These are phyloP conservation scores for Hygrocybe coccinea DNA, from an alignment of 768 basidiomycete species.

Conservation along the genomic window DNA sequence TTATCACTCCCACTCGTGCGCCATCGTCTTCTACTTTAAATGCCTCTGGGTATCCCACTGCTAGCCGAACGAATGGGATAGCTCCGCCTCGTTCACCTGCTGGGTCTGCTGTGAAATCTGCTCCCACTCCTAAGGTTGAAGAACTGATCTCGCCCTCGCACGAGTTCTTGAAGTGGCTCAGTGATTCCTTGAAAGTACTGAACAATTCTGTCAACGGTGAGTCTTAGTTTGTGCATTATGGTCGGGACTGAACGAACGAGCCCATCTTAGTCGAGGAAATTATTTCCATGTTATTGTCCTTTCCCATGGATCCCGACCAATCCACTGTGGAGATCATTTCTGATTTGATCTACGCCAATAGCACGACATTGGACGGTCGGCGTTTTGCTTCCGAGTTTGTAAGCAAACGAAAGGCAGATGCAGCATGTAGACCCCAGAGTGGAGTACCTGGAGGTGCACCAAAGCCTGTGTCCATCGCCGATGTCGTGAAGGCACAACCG, in stretches of 20 bases:
- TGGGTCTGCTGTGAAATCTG: constrained; percentile 28
- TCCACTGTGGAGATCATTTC: constrained; percentile 88
- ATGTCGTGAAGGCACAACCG: constrained; percentile 86
- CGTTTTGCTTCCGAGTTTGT: constrained; percentile 93
- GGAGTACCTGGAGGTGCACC: constrained; percentile 33
- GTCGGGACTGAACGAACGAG: neutral
- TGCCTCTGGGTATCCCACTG: constrained; percentile 23
- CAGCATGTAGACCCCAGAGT: constrained; percentile 47
- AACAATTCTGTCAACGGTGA: constrained; percentile 69
- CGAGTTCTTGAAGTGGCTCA: constrained; percentile 91
- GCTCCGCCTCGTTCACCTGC: constrained; percentile 32
- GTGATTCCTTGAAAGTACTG: constrained; percentile 74
- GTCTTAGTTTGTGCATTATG: constrained; percentile 15
- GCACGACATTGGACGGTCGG: constrained; percentile 90
- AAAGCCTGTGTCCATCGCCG: constrained; percentile 72
- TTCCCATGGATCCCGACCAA: constrained; percentile 84
- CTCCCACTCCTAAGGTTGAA: constrained; percentile 48
- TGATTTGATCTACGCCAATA: constrained; percentile 91
- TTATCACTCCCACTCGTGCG: constrained; percentile 34
- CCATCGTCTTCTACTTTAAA: constrained; percentile 27
- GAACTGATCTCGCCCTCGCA: constrained; percentile 65
- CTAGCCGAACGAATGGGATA: constrained; percentile 40
- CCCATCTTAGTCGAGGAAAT: constrained; percentile 83
- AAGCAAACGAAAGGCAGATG: constrained; percentile 80
- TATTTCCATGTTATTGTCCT: constrained; percentile 89